A percentile compares a stretch with the other conserved stretches of the same genome.
Conservation (phyloP, 78 protist genomes). For the Dictyostelium citrinum region DNA sequence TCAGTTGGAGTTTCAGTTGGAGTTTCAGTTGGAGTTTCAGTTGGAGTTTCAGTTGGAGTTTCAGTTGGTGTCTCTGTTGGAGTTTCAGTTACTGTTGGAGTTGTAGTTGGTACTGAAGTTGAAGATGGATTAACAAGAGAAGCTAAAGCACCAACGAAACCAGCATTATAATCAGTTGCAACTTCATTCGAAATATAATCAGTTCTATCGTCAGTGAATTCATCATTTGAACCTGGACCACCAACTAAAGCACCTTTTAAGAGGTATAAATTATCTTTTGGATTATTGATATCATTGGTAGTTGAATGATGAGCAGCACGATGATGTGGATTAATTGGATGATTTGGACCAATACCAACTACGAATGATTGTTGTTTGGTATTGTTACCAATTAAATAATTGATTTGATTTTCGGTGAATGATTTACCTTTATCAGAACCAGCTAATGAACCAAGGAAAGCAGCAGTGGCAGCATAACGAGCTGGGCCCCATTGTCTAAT, state of each 20-base stretch:
- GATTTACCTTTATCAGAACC: neutral
- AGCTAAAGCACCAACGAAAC: slow-evolving; percentile 50
- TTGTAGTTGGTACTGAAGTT: slow-evolving; percentile 5
- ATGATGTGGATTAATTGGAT: slow-evolving; percentile 76
- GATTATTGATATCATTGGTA: slow-evolving; percentile 52
- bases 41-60: slow-evolving; percentile 13
- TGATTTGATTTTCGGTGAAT: slow-evolving; percentile 8
- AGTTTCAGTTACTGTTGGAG: slow-evolving; percentile 12
- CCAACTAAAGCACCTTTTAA: slow-evolving; percentile 73
- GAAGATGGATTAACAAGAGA: neutral
- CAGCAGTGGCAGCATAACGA: slow-evolving; percentile 45
- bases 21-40: neutral
- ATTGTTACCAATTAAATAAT: slow-evolving; percentile 46
- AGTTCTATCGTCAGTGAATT: slow-evolving; percentile 24
- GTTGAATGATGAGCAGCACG: slow-evolving; percentile 59
- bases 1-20: neutral
- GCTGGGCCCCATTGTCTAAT: slow-evolving; percentile 57
- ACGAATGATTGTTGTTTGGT: slow-evolving; percentile 15
- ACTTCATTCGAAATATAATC: slow-evolving; percentile 66
- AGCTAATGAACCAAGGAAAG: slow-evolving; percentile 22
- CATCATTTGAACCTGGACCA: slow-evolving; percentile 49
- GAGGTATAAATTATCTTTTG: slow-evolving; percentile 26
- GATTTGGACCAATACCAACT: slow-evolving; percentile 53
- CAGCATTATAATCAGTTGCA: slow-evolving; percentile 74
- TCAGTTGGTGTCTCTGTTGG: neutral